Conservation (phyloP, 345 rosid species). For the Clarkia xantiana region DNA sequence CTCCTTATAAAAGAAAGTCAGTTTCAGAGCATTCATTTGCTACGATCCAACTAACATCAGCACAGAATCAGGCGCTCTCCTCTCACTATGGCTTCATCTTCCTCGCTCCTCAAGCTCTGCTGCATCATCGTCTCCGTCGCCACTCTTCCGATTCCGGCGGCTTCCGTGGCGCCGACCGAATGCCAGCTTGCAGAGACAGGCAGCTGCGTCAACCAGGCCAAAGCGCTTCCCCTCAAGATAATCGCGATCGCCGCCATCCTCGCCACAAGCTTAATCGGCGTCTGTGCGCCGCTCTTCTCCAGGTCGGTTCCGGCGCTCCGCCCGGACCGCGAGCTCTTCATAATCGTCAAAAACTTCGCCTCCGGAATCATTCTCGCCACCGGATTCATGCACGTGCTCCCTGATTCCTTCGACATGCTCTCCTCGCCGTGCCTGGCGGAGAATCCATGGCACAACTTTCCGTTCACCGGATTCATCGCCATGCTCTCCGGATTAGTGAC, state of each 20-base stretch:
- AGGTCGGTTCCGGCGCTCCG: conserved; percentile 16
- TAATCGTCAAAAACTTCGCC: conserved; percentile 47
- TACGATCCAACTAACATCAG: no score
- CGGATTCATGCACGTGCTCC: conserved; percentile 49
- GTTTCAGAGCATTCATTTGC: no score
- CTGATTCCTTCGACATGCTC: conserved; percentile 36
- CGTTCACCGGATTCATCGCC: conserved; percentile 41
- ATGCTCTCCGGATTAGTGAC: conserved; percentile 45
- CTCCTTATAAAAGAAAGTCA: no score
- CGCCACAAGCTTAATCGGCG: conserved; percentile 38
- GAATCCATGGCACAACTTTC: conserved; percentile 39
- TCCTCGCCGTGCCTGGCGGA: conserved; percentile 35
- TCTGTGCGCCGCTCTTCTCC: conserved; percentile 35
- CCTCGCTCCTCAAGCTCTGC: no score
- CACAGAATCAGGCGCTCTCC: no score
- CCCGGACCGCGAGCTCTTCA: conserved; percentile 44
- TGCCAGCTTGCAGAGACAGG: no score
- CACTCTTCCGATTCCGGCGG: no score
- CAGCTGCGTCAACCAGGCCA: no score
- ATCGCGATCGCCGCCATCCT: conserved; percentile 36
- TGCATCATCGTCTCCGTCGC: no score
- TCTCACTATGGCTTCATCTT: no score
- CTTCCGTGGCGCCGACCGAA: no score
- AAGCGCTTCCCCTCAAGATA: no score
- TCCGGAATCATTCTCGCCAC: conserved; percentile 55